These are phyloP conservation scores for Phytophthora pluvialis DNA, from an alignment of 352 stramenopile species.

Conservation along the genomic window DNA sequence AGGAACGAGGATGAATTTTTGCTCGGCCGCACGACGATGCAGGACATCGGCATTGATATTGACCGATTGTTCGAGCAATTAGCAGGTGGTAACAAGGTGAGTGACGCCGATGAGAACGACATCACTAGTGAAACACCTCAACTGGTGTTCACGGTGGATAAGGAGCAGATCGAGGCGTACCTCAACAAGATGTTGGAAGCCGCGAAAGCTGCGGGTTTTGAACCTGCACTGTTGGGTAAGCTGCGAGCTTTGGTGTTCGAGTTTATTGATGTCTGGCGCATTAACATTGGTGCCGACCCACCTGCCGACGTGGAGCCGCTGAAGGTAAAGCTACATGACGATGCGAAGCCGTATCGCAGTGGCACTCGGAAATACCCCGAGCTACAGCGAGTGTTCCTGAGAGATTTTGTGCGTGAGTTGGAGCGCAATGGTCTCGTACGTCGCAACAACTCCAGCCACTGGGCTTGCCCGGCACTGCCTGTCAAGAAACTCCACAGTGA, in stretches of 20 bases:
- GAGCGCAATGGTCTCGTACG: neutral
- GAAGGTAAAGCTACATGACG: neutral
- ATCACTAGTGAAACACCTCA: neutral
- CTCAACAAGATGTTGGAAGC: slow-evolving; percentile 8
- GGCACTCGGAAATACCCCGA: slow-evolving; percentile 1
- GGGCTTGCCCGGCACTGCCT: slow-evolving; percentile 1
- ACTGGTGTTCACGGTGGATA: slow-evolving; percentile 1
- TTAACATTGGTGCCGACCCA: neutral
- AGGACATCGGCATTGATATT: slow-evolving; percentile 16
- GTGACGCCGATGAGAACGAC: slow-evolving; percentile 6
- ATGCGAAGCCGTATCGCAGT: neutral
- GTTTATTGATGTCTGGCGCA: neutral
- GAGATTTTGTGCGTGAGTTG: neutral
- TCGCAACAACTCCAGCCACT: slow-evolving; percentile 9
- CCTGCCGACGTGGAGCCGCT: neutral
- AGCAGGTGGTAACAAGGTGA: neutral
- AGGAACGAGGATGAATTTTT: slow-evolving; percentile 2
- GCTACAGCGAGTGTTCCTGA: slow-evolving; percentile 5
- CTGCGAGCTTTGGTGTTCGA: too few relatives aligned
- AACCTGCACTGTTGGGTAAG: neutral
- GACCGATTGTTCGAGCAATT: slow-evolving; percentile 6
- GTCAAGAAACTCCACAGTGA: neutral
- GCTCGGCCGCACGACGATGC: slow-evolving; percentile 13
- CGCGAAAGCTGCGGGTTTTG: neutral
- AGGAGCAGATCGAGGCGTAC: slow-evolving; percentile 4